Conservation (phyloP, 768 basidiomycete species). For the Coprinellus micaceus region DNA sequence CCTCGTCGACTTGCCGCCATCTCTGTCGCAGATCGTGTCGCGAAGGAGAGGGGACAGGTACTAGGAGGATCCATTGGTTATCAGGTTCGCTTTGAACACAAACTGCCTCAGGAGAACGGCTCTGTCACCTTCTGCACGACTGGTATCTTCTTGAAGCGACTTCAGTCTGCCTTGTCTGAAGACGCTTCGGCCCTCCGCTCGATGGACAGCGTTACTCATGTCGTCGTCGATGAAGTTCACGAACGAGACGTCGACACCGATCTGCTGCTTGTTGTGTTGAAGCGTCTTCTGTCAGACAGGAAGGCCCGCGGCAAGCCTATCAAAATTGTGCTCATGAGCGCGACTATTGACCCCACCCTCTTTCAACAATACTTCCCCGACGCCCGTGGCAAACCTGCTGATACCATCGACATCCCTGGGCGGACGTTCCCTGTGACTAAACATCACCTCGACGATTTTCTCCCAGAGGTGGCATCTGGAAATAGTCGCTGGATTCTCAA, state of each 20-base stretch:
- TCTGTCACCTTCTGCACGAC: constrained; percentile 92
- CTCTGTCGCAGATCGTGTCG: constrained; percentile 86
- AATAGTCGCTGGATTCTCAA: constrained; percentile 59
- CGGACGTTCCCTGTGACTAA: constrained; percentile 86
- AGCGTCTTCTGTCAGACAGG: constrained; percentile 74
- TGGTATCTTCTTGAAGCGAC: constrained; percentile 81
- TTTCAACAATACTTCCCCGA: constrained; percentile 88
- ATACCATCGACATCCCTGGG: constrained; percentile 81
- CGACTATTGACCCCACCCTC: constrained; percentile 86
- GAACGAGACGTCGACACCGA: constrained; percentile 95
- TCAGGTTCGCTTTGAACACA: constrained; percentile 87
- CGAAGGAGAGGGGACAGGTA: constrained; percentile 77
- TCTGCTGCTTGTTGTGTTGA: constrained; percentile 82
- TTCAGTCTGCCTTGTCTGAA: constrained; percentile 69
- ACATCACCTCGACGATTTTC: constrained; percentile 75
- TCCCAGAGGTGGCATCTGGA: constrained; percentile 46
- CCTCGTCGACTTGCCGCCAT: constrained; percentile 89
- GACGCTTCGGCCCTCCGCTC: constrained; percentile 28
- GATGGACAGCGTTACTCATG: constrained; percentile 81
- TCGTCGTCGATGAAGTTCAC: constrained; percentile 94
- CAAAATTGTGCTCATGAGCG: constrained; percentile 92
- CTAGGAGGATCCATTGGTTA: constrained; percentile 80
- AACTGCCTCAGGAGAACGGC: constrained; percentile 74
- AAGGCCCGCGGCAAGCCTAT: constrained; percentile 65
- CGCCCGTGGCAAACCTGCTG: constrained; percentile 53